These are phyloP conservation scores for Asterochloris sp. DNA, from an alignment of 139 green algal genomes.

Conservation along the genomic window DNA sequence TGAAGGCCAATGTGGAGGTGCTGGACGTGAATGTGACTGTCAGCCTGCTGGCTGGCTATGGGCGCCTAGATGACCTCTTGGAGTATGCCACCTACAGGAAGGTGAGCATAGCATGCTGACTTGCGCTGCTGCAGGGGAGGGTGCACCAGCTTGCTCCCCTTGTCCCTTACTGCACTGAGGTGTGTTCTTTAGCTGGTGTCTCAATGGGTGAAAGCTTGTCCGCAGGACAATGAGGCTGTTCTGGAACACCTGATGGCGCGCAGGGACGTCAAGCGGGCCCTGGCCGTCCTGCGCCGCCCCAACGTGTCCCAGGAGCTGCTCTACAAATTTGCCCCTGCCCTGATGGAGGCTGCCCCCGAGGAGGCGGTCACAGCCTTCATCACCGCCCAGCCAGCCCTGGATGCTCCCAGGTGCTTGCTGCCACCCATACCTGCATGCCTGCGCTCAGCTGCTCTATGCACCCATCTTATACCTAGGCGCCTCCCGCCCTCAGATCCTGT, in stretches of 20 bases:
- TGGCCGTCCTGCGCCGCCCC: conserved; percentile 82
- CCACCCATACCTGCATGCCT: too few relatives aligned
- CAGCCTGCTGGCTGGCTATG: conserved; percentile 79
- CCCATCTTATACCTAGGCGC: too few relatives aligned
- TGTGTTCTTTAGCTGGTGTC: neutral
- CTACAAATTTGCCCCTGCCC: conserved; percentile 83
- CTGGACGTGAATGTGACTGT: conserved; percentile 78
- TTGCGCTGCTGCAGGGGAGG: neutral
- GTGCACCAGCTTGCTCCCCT: neutral
- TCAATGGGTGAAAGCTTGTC: neutral
- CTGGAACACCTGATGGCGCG: conserved; percentile 77
- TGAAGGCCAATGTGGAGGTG: conserved; percentile 47
- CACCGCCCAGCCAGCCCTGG: conserved; percentile 46
- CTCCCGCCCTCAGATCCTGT: too few relatives aligned
- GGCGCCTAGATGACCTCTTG: conserved; percentile 83
- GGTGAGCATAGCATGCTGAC: neutral
- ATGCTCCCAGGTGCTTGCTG: conserved; percentile 29
- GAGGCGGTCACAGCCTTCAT: conserved; percentile 78
- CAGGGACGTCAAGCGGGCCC: conserved; percentile 47
- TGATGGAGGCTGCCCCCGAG: conserved; percentile 44
- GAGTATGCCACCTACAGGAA: conserved; percentile 68
- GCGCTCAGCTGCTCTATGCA: too few relatives aligned
- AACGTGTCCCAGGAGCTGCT: conserved; percentile 57
- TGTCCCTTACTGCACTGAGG: neutral
- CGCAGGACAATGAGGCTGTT: conserved; percentile 76